Conservation (phyloP, 192 early-diverging fungal genomes). For the Gigaspora rosea region DNA sequence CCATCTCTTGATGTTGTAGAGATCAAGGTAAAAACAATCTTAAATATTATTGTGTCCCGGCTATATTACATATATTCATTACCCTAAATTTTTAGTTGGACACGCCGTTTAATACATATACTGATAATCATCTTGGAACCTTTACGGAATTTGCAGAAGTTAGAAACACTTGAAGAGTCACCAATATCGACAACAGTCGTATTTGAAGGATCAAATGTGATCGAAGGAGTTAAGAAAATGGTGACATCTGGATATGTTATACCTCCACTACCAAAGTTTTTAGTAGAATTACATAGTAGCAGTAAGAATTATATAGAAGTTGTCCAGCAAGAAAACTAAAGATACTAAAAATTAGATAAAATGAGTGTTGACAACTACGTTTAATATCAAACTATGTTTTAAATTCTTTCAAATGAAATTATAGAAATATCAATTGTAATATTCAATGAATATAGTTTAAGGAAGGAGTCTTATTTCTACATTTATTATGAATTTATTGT, state of each 20-base stretch:
- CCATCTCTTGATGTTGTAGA: conserved; percentile 41
- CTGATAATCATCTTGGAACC: neutral
- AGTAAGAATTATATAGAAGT: conserved; percentile 38
- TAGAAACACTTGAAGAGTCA: too few relatives aligned
- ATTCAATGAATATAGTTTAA: neutral
- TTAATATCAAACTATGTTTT: too few relatives aligned
- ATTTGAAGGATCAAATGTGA: conserved; percentile 48
- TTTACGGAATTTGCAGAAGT: too few relatives aligned
- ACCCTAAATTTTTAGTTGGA: neutral
- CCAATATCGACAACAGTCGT: conserved; percentile 38
- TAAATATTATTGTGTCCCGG: neutral
- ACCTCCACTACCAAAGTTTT: conserved; percentile 39
- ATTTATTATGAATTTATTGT: neutral
- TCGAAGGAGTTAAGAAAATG: conserved; percentile 45
- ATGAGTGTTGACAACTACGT: too few relatives aligned
- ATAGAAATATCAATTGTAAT: neutral
- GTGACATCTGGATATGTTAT: conserved; percentile 38
- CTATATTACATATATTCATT: neutral
- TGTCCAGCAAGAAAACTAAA: neutral
- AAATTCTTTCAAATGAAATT: too few relatives aligned
- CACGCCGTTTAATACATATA: neutral
- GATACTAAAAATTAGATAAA: too few relatives aligned
- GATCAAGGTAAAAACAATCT: conserved; percentile 32
- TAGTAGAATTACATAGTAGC: conserved; percentile 42
- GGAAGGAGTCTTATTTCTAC: neutral